Base-by-base conservation (phyloP, 2,329 filamentous ascomycete genomes). In the Aureobasidium sp. region DNA sequence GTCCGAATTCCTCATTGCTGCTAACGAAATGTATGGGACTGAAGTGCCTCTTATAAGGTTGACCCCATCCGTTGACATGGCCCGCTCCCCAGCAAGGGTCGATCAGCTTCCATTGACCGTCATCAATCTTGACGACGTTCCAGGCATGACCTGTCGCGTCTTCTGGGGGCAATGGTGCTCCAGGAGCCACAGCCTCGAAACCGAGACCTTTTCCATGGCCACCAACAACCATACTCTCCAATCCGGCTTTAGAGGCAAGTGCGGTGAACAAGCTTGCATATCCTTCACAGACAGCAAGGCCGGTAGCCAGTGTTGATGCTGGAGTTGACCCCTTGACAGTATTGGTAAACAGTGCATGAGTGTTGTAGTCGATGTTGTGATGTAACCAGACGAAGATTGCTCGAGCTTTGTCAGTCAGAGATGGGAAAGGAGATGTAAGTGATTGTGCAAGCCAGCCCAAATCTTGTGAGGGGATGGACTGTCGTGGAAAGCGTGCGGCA, bases 361-460 rank as follows among this genome's bases (percentile, higher is more conserved):
- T 85, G 71, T 97, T 90, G 72, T 97, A 99, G 51, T 81, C 82
- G 63, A 99, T 87, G 69, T 97, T 97, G 74, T 97, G 87, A 75
- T 97, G 93, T 44, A 92, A 85, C 94, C 94, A 99, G 1, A 89
- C 90, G 72, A 97, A 97, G 64, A 99, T 90, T 2, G 86, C 91
- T 32, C 94, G 84, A 2, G 94, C 93, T 77, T 97, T 97, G 74
- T 97, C 93, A 0, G 93, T 96, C 0, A 88, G 93, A 0, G 90
- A 96, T 0, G 85, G 76, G 70, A 97, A 97, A 0, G 89, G 88
- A 4, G 82, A 79, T 62, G 91, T 96, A 23, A 97, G 82, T 57
- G 89, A 84, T 57, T 84, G 82, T 0, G 92, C 91, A 27, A 99
- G 81, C 77, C 89, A 89, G 23, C 82, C 84, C 3, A 94, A 78